These are phyloP conservation scores for Teratosphaeriaceae sp. DNA, from an alignment of 2,329 filamentous ascomycete genomes.

Conservation along the genomic window DNA sequence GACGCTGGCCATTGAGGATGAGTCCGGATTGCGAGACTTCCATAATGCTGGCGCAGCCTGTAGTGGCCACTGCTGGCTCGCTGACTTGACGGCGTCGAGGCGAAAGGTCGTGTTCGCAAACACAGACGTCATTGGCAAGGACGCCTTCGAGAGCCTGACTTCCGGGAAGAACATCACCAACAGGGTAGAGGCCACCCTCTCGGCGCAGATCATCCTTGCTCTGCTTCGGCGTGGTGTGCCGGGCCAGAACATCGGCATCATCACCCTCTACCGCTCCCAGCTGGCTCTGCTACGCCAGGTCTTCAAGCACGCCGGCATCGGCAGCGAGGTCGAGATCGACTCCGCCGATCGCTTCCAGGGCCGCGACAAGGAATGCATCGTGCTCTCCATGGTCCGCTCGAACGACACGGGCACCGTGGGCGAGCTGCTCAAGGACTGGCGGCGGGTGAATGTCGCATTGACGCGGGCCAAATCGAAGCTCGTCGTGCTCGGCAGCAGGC, in stretches of 20 bases:
- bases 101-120: slow-evolving; percentile 82
- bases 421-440: slow-evolving; percentile 84
- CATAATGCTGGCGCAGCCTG: slow-evolving; percentile 19
- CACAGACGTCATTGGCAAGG: slow-evolving; percentile 65
- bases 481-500: slow-evolving; percentile 74
- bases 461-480: slow-evolving; percentile 90
- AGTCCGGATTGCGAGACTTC: slow-evolving; percentile 27
- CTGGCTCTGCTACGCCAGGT: slow-evolving; percentile 72
- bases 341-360: slow-evolving; percentile 97
- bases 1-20: slow-evolving; percentile 58
- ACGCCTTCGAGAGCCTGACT: slow-evolving; percentile 59
- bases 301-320: slow-evolving; percentile 39
- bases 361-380: slow-evolving; percentile 86
- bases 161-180: slow-evolving; percentile 87
- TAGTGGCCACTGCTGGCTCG: slow-evolving; percentile 62
- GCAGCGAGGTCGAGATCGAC: slow-evolving; percentile 76
- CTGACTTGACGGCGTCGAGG: slow-evolving; percentile 60
- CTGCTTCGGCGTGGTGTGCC: slow-evolving; percentile 71
- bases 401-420: slow-evolving; percentile 81
- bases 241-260: slow-evolving; percentile 76
- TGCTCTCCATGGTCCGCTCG: slow-evolving; percentile 80
- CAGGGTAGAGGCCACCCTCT: slow-evolving; percentile 68
- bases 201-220: slow-evolving; percentile 71
- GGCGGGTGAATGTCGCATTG: slow-evolving; percentile 91
- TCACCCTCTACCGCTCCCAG: slow-evolving; percentile 94